Conservation (phyloP, 306 rosid species). For the Canavalia gladiata region DNA sequence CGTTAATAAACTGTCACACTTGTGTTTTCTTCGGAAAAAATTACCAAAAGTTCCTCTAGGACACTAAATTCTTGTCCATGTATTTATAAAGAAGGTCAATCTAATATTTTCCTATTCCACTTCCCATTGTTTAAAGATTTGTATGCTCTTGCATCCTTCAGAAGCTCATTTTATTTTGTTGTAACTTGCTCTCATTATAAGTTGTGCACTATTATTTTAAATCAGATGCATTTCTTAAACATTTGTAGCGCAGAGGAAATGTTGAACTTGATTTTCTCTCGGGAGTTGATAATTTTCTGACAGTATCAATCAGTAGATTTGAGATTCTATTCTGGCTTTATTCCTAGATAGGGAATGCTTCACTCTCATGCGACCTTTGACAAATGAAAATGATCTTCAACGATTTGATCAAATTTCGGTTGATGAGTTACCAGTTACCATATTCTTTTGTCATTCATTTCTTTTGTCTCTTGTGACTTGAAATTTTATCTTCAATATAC, state of each 20-base stretch:
- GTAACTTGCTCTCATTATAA: not conserved
- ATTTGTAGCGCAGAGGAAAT: conserved; percentile 19
- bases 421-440: conserved; percentile 33
- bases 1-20: not conserved
- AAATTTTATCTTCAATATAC: conserved; percentile 43
- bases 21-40: not conserved
- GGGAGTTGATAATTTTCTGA: conserved; percentile 44
- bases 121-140: conserved; percentile 5
- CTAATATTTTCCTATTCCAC: conserved; percentile 4
- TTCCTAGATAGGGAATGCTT: conserved; percentile 87
- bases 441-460: not conserved
- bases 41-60: not conserved
- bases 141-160: conserved; percentile 10
- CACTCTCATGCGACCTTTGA: conserved; percentile 83
- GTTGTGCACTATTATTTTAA: conserved; percentile 11
- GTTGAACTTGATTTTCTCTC: not conserved
- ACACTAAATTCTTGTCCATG: not conserved
- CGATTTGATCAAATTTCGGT: conserved; percentile 77
- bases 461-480: not conserved
- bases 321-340: conserved; percentile 77
- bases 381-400: conserved; percentile 75
- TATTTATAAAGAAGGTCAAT: conserved; percentile 11
- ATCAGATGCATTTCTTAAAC: not conserved
- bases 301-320: conserved; percentile 62
- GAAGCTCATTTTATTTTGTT: conserved; percentile 19